Conservation (phyloP, 2,329 filamentous ascomycete genomes). For the Nannizziopsis barbatae region DNA sequence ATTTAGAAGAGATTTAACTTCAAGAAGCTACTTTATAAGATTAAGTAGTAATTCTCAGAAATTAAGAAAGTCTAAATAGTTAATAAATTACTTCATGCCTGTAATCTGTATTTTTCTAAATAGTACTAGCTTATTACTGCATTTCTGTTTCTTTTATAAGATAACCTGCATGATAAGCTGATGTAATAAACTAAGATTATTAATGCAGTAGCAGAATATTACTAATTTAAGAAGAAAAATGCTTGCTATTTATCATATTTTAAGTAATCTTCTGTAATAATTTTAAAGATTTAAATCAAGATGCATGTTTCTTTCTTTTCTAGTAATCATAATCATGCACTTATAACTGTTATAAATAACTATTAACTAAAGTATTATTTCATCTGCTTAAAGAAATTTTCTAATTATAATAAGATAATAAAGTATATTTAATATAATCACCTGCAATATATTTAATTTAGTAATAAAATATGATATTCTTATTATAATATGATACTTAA, state of each 20-base stretch:
- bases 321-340: too few relatives aligned
- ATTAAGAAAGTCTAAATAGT: not conserved
- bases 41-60: conserved; percentile 17
- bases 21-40: conserved; percentile 18
- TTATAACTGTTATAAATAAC: too few relatives aligned
- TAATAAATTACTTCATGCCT: too few relatives aligned
- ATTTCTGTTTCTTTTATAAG: too few relatives aligned
- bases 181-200: not conserved
- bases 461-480: not conserved
- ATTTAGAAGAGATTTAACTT: conserved; percentile 15
- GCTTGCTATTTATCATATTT: too few relatives aligned
- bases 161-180: not conserved
- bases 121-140: too few relatives aligned
- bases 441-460: not conserved
- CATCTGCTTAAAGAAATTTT: not conserved
- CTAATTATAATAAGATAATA: not conserved
- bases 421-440: not conserved
- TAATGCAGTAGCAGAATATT: not conserved
- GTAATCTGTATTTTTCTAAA: too few relatives aligned
- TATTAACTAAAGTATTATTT: conserved; percentile 1
- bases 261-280: too few relatives aligned
- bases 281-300: too few relatives aligned
- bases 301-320: too few relatives aligned
- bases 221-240: not conserved
- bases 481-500: conserved; percentile 1